Base-by-base conservation (phyloP, 192 early-diverging fungal species). In the Piromyces sp. region DNA sequence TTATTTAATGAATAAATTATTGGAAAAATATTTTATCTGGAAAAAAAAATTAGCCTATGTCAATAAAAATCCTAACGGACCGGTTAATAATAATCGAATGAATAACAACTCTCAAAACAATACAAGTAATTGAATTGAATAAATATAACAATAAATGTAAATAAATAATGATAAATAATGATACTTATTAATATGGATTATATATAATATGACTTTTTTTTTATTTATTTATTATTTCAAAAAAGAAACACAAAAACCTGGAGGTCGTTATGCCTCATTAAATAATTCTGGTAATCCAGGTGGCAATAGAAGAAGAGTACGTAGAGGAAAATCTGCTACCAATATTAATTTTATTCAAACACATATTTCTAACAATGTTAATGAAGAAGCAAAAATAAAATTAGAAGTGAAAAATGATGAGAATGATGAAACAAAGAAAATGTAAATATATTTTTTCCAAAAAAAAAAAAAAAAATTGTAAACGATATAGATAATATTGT, bases 11-110 rank as follows among this genome's bases (percentile, higher is more conserved):
- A 38, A 83, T 9, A 84, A 89, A 11, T 83, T 92, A 79, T 83
- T 95, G 22, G 85, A 87, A 14, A 89, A 89, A 37, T 96, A 95
- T 81, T 94, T 97, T 80, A 82, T 84, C 29, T 95, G 95, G 93
- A 95, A 96, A 84, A 83, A 86, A 4, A 87, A 84, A 29, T 90
- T 91, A 51, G 80, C 80, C 29, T 83, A 88, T 36, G 85, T 88
- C 30, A 90, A 85, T 51, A 82, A 87, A 31, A 88, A 84, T 36
- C 14, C 42, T 22, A 38, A 38, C 14, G 14, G 13, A 38, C 14
- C 37, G 14, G 14, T 14, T 38, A 38, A 80, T 86, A 29, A 87
- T 82, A 36, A 80, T 82, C 29, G 68, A 80, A 19, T 36, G 68
- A 29, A 78, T 82, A 29, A 12, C 68, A 33, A 58, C 58, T 15